Conservation (phyloP, 164 flowering plant genomes). For the Sedum album region DNA sequence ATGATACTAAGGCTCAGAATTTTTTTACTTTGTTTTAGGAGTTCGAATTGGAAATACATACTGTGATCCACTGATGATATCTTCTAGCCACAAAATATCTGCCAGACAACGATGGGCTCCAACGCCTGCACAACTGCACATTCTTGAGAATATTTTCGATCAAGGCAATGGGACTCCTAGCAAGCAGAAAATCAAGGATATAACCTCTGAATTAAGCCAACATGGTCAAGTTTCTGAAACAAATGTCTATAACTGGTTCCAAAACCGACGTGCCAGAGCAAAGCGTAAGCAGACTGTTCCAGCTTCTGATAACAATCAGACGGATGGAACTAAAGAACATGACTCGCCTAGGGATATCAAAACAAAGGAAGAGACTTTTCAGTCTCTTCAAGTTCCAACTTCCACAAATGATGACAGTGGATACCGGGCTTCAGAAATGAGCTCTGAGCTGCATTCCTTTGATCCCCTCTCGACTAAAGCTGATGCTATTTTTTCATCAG, state of each 20-base stretch:
- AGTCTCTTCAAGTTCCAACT: conserved; percentile 5
- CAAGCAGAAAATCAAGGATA: conserved; percentile 43
- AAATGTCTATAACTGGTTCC: conserved; percentile 79
- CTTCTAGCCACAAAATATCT: conserved; percentile 65
- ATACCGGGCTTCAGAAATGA: conserved; percentile 17
- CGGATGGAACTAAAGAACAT: conserved; percentile 21
- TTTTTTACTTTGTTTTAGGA: conserved; percentile 29
- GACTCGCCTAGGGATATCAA: conserved; percentile 19
- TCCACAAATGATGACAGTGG: conserved; percentile 9
- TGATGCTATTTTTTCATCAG: conserved; percentile 11
- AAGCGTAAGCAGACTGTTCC: conserved; percentile 42
- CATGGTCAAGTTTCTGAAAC: conserved; percentile 71
- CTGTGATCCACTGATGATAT: conserved; percentile 69
- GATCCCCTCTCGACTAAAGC: conserved; percentile 11
- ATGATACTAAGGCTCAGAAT: too few species aligned
- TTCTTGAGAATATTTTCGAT: conserved; percentile 82
- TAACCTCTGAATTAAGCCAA: conserved; percentile 41
- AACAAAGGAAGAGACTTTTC: conserved; percentile 12
- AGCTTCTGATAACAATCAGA: conserved; percentile 26
- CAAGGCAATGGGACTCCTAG: conserved; percentile 90
- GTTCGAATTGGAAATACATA: conserved; percentile 69
- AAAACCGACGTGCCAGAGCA: conserved; percentile 70
- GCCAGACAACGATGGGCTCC: conserved; percentile 98
- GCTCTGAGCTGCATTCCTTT: conserved; percentile 12
- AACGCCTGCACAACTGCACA: conserved; percentile 84